Evolutionary conservation across 2,329 filamentous ascomycete genomes (phyloP).

Genomic region (Aspergillus caelatus): DNA sequence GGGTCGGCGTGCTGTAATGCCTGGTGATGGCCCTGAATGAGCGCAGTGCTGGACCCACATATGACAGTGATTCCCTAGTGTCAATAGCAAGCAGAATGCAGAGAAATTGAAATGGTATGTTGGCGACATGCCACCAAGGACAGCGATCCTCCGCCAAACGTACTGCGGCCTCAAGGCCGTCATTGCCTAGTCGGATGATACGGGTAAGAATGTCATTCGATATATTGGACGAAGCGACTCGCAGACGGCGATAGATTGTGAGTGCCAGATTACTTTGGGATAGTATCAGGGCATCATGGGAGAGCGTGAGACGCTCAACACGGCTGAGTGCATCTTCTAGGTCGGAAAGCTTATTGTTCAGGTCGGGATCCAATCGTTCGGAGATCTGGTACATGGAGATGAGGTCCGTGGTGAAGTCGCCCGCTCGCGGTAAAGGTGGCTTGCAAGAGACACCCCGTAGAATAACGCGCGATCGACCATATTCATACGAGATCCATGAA

Average conservation of each 20-base stretch:
- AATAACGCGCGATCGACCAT: slow-evolving; percentile 18
- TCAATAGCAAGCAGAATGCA: slow-evolving; percentile 17
- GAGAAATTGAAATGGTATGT: slow-evolving; percentile 19
- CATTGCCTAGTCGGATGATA: slow-evolving; percentile 12
- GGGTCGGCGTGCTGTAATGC: neutral
- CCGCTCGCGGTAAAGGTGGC: neutral
- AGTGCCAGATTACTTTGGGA: slow-evolving; percentile 18
- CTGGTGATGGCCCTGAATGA: slow-evolving; percentile 1
- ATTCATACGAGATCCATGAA: slow-evolving; percentile 24
- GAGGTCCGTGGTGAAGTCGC: slow-evolving; percentile 15
- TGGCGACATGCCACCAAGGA: slow-evolving; percentile 24
- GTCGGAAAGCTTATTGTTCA: slow-evolving; percentile 6
- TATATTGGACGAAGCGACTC: slow-evolving; percentile 13
- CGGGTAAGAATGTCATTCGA: slow-evolving; percentile 9
- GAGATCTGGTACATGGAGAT: slow-evolving; percentile 18
- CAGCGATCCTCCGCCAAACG: slow-evolving; percentile 8
- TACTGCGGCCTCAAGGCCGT: slow-evolving; percentile 13
- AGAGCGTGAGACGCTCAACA: slow-evolving; percentile 5
- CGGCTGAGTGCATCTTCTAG: slow-evolving; percentile 12
- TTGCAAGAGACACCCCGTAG: slow-evolving; percentile 16
- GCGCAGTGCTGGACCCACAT: slow-evolving; percentile 6
- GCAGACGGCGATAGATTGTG: slow-evolving; percentile 20
- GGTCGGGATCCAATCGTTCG: slow-evolving; percentile 16
- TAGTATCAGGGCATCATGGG: slow-evolving; percentile 14
- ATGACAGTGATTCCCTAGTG: slow-evolving; percentile 6